These are phyloP conservation scores for Vicia faba DNA, from an alignment of 306 rosid species.

Conservation along the genomic window DNA sequence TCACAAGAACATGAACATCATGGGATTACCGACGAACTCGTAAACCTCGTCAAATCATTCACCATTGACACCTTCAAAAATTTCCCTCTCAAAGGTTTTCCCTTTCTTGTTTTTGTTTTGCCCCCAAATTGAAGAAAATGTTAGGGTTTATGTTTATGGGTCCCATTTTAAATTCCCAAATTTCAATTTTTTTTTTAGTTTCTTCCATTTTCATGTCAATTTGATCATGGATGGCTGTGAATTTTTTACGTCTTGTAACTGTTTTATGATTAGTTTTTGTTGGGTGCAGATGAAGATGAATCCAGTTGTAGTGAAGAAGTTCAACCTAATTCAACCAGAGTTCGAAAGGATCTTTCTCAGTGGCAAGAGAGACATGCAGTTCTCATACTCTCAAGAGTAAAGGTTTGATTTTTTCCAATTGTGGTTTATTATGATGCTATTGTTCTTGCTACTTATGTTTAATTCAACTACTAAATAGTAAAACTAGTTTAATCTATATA, in stretches of 20 bases:
- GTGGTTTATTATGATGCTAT: constrained; percentile 12
- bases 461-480: constrained; percentile 3
- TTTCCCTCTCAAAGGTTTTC: constrained; percentile 71
- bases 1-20: constrained; percentile 19
- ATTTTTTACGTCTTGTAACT: neutral
- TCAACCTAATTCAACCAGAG: constrained; percentile 47
- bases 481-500: constrained; percentile 12
- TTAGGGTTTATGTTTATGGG: neutral
- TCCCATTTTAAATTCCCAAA: constrained; percentile 14
- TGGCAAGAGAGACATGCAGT: constrained; percentile 92
- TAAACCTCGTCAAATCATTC: constrained; percentile 64
- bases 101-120: neutral
- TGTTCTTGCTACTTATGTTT: constrained; percentile 18
- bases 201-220: neutral
- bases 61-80: constrained; percentile 75
- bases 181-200: neutral
- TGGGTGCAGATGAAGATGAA: constrained; percentile 56
- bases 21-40: constrained; percentile 67
- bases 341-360: constrained; percentile 65
- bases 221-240: constrained; percentile 4
- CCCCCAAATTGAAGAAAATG: constrained; percentile 1
- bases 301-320: constrained; percentile 39
- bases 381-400: constrained; percentile 76
- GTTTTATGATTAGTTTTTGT: neutral
- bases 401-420: constrained; percentile 49